Conservation (phyloP, 352 stramenopile species). For the Phytophthora gonapodyides region DNA sequence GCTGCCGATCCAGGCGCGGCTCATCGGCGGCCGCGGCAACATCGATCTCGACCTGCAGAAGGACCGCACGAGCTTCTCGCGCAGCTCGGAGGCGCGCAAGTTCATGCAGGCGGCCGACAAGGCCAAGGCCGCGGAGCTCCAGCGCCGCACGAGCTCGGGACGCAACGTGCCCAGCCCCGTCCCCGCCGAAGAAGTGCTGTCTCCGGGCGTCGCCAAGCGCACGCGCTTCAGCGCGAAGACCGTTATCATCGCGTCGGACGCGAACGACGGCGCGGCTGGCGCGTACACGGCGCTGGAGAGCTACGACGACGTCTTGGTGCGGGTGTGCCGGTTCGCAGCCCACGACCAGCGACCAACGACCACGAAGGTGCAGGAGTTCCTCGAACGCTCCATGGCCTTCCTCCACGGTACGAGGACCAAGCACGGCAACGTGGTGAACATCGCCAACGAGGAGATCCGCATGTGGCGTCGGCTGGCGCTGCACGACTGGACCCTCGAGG, state of each 20-base stretch:
- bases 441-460: conserved; percentile 83
- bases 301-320: conserved; percentile 79
- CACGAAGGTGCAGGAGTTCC: conserved; percentile 77
- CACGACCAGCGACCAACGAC: conserved; percentile 75
- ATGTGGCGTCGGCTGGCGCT: conserved; percentile 76
- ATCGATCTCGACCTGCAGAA: conserved; percentile 68
- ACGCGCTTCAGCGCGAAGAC: conserved; percentile 47
- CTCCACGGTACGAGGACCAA: conserved; percentile 69
- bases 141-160: conserved; percentile 29
- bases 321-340: conserved; percentile 64
- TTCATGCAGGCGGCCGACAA: conserved; percentile 45
- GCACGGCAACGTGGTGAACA: conserved; percentile 70
- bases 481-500: conserved; percentile 69
- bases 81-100: conserved; percentile 57
- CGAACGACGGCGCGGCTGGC: conserved; percentile 33
- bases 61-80: conserved; percentile 62
- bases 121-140: conserved; percentile 29
- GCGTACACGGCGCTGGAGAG: conserved; percentile 63
- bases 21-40: conserved; percentile 54
- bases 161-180: conserved; percentile 38
- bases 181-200: conserved; percentile 45
- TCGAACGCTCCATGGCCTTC: conserved; percentile 76
- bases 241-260: conserved; percentile 30
- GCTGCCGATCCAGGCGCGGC: conserved; percentile 70
- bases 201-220: conserved; percentile 50